phyloP scores from a whole-genome alignment of 176 grass and related monocot species.

The Raddia distichophylla region DNA sequence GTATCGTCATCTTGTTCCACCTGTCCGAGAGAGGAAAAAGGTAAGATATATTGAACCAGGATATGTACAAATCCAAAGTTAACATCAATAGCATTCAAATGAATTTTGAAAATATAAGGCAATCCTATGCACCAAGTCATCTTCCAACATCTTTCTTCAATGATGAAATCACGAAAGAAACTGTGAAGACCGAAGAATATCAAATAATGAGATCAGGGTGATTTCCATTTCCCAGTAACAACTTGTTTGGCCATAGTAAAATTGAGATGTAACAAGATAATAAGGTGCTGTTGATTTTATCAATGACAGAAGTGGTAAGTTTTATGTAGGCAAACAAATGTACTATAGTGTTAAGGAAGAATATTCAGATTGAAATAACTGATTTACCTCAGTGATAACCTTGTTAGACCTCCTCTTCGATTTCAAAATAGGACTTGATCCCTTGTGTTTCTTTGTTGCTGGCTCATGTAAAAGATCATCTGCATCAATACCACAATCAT shows the following conservation, averaged over 20 bases:
- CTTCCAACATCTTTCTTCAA: constrained; percentile 3
- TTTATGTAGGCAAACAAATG: neutral
- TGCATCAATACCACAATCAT: constrained; percentile 42
- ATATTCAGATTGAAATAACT: neutral
- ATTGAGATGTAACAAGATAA: neutral
- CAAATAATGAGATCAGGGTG: neutral
- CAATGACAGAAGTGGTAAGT: neutral
- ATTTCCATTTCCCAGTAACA: neutral
- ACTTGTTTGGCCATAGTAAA: neutral
- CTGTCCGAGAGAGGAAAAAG: constrained; percentile 2
- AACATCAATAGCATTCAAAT: neutral
- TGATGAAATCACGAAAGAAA: neutral
- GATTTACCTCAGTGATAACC: constrained; percentile 76
- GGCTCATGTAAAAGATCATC: constrained; percentile 56
- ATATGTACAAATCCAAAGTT: neutral
- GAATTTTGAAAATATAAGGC: neutral
- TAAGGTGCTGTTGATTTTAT: neutral
- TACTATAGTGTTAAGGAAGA: neutral
- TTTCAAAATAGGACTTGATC: constrained; percentile 40
- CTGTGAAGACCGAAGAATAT: neutral
- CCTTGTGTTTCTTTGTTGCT: constrained; percentile 51
- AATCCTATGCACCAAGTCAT: neutral
- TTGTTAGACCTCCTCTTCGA: constrained; percentile 69
- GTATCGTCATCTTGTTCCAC: constrained; percentile 50
- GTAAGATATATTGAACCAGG: neutral